phyloP scores from a whole-genome alignment of 805 yeast genomes.

The Candida chauliodis region DNA sequence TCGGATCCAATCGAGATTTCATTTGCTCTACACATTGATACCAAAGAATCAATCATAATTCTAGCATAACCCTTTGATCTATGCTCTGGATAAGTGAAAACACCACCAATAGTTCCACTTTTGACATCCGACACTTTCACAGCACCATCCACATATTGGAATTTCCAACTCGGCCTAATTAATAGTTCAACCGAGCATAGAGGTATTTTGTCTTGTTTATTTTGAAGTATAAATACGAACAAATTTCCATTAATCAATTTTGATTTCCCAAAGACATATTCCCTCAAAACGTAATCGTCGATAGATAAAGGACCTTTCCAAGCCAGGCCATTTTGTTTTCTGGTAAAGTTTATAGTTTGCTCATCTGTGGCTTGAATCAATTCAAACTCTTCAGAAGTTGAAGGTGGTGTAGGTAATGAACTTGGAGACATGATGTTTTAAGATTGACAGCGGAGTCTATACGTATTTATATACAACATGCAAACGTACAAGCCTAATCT shows the following conservation, averaged over 20 bases:
- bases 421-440: constrained; percentile 3
- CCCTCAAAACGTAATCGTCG: constrained; percentile 34
- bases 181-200: constrained; percentile 35
- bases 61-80: constrained; percentile 37
- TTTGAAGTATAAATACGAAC: constrained; percentile 16
- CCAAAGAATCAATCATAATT: constrained; percentile 37
- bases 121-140: constrained; percentile 11
- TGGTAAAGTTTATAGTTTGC: constrained; percentile 27
- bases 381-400: constrained; percentile 10
- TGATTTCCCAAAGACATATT: constrained; percentile 24
- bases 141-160: constrained; percentile 11
- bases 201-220: constrained; percentile 10
- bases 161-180: constrained; percentile 28
- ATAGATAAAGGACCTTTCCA: constrained; percentile 36
- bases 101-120: constrained; percentile 41
- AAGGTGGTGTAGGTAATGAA: background rate
- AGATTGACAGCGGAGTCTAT: background rate
- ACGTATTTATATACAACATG: background rate
- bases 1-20: constrained; percentile 19
- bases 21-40: constrained; percentile 20
- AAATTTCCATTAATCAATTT: constrained; percentile 14
- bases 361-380: constrained; percentile 20
- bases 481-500: too few relatives aligned
- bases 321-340: constrained; percentile 28
- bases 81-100: constrained; percentile 33